phyloP scores from a whole-genome alignment of 768 basidiomycete species.

The Cystofilobasidium ferigula region DNA sequence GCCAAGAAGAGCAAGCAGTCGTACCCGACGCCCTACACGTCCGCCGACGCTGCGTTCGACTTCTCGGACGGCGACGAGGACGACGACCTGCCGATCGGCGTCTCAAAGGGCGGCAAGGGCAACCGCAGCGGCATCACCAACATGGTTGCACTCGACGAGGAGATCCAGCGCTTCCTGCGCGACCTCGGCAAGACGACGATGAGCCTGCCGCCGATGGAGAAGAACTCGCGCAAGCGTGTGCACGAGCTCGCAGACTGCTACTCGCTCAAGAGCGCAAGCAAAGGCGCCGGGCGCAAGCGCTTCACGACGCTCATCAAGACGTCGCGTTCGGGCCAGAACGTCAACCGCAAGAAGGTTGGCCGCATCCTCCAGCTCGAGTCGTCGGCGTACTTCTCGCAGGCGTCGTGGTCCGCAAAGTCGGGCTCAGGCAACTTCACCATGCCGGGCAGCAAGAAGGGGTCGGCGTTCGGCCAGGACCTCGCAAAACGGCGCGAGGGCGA shows the following conservation, averaged over 20 bases:
- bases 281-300: slow-evolving; percentile 55
- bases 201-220: slow-evolving; percentile 67
- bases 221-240: slow-evolving; percentile 56
- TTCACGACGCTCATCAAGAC: slow-evolving; percentile 73
- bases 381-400: slow-evolving; percentile 10
- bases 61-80: slow-evolving; percentile 45
- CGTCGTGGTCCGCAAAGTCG: slow-evolving; percentile 32
- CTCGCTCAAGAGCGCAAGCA: slow-evolving; percentile 60
- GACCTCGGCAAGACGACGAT: slow-evolving; percentile 49
- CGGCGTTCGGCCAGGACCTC: slow-evolving; percentile 35
- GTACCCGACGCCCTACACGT: slow-evolving; percentile 35
- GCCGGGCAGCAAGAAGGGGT: slow-evolving; percentile 26
- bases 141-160: slow-evolving; percentile 32
- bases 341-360: slow-evolving; percentile 45
- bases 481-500: slow-evolving; percentile 64
- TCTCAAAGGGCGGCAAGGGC: slow-evolving; percentile 11
- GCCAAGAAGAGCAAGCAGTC: slow-evolving; percentile 44
- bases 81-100: slow-evolving; percentile 24
- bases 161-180: slow-evolving; percentile 59
- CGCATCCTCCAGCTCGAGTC: slow-evolving; percentile 16
- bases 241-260: slow-evolving; percentile 67
- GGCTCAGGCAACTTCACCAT: slow-evolving; percentile 36
- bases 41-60: slow-evolving; percentile 45
- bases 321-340: slow-evolving; percentile 48
- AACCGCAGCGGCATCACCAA: slow-evolving; percentile 21